Conservation (phyloP, 345 rosid species). For the Hibiscus trionum region DNA sequence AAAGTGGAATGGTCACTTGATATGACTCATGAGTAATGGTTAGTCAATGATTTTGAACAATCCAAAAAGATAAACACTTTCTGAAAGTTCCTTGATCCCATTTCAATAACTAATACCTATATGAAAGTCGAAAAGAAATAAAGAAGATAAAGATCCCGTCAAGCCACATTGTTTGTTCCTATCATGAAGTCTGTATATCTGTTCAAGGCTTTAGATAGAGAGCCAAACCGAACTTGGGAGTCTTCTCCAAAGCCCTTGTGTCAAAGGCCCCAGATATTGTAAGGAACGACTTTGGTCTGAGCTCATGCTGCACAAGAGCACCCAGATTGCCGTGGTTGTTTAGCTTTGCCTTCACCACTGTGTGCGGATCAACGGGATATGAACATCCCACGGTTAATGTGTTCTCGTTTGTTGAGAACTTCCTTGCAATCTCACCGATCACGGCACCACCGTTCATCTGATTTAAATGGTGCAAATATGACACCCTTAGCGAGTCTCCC, state of each 20-base stretch:
- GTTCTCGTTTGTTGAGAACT: background rate
- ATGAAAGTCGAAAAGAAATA: too few species aligned
- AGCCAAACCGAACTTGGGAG: slow-evolving; percentile 50
- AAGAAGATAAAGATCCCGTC: too few species aligned
- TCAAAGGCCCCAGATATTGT: slow-evolving; percentile 50
- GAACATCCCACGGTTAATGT: background rate
- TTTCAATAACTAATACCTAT: too few species aligned
- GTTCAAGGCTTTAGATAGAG: slow-evolving; percentile 47
- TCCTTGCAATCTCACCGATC: background rate
- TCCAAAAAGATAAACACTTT: too few species aligned
- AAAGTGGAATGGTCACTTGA: too few species aligned
- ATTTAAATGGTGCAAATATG: slow-evolving; percentile 31
- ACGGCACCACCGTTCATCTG: background rate
- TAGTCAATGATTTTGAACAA: too few species aligned
- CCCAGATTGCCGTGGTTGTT: background rate
- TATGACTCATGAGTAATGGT: too few species aligned
- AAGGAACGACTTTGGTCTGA: slow-evolving; percentile 26
- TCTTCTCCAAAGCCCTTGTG: slow-evolving; percentile 43
- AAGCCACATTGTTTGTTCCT: background rate
- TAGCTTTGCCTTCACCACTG: background rate
- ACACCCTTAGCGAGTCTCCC: slow-evolving; percentile 48
- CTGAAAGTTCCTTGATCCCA: too few species aligned
- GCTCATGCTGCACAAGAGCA: background rate
- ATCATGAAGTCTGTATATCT: background rate
- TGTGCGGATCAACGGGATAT: background rate